A percentile compares a stretch with the other conserved stretches of the same genome.
Evolutionary conservation across 2,329 filamentous ascomycete genomes (phyloP).

Genomic region (Pseudogymnoascus sp.): DNA sequence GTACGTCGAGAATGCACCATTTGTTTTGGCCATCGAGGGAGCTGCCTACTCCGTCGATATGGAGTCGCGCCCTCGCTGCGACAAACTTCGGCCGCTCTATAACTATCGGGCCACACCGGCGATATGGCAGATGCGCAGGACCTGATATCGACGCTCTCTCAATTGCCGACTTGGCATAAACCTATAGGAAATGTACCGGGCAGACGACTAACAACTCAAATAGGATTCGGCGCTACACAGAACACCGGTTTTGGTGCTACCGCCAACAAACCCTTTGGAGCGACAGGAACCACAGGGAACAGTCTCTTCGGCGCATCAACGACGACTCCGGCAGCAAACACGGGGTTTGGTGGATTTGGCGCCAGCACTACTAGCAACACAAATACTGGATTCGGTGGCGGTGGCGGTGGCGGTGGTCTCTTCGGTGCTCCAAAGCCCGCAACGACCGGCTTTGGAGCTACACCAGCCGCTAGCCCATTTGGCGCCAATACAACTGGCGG

Average conservation of each 20-base stretch:
- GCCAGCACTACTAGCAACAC: conserved; percentile 25
- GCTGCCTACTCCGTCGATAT: neutral
- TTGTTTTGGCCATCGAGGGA: neutral
- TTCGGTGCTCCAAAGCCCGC: conserved; percentile 23
- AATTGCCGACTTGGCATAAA: neutral
- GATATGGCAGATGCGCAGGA: neutral
- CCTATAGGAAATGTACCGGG: neutral
- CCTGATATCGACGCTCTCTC: neutral
- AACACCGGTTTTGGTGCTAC: conserved; percentile 24
- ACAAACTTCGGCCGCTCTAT: neutral
- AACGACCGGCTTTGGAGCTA: conserved; percentile 27
- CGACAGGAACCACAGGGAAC: conserved; percentile 33
- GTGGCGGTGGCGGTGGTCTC: conserved; percentile 15
- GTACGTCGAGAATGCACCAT: conserved; percentile 28
- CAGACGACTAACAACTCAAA: conserved; percentile 13
- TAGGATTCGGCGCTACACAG: conserved; percentile 36
- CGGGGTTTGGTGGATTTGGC: conserved; percentile 37
- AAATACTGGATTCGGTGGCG: conserved; percentile 18
- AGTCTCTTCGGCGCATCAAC: conserved; percentile 43
- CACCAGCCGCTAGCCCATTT: conserved; percentile 22
- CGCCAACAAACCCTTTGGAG: conserved; percentile 38
- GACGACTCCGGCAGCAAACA: conserved; percentile 26
- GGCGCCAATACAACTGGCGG: conserved; percentile 21
- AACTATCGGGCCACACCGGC: neutral
- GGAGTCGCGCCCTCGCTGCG: neutral